Percentiles rank a stretch among this genome's conserved stretches.
Conservation (phyloP, 805 yeast genomes). For the Debaryomyces prosopidis region DNA sequence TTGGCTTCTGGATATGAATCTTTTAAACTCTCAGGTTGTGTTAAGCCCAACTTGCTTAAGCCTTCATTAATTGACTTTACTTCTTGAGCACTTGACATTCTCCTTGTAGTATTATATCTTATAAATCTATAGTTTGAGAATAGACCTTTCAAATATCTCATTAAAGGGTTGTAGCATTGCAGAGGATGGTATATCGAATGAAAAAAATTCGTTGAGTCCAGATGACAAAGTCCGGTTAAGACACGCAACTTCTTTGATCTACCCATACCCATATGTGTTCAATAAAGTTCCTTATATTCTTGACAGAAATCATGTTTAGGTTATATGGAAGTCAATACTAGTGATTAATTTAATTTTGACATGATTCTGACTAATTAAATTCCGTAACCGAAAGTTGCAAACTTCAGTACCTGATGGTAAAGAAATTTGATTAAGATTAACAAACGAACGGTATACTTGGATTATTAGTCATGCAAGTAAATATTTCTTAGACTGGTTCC, state of each 20-base stretch:
- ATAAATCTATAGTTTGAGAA: constrained; percentile 2
- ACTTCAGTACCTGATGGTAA: too few relatives aligned
- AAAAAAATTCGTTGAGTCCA: not conserved
- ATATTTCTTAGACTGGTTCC: too few relatives aligned
- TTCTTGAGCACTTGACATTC: constrained; percentile 7
- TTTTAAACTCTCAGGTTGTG: constrained; percentile 41
- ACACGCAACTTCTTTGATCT: not conserved
- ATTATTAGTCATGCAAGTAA: too few relatives aligned
- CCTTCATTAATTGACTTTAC: constrained; percentile 34
- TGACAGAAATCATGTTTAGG: too few relatives aligned
- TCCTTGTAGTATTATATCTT: not conserved
- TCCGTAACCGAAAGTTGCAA: too few relatives aligned
- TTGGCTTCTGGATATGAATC: constrained; percentile 78
- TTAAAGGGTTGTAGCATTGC: not conserved
- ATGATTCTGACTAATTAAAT: too few relatives aligned
- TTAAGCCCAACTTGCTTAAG: constrained; percentile 36
- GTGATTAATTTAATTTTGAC: too few relatives aligned
- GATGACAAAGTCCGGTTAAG: not conserved
- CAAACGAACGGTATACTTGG: too few relatives aligned
- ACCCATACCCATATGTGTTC: too few relatives aligned
- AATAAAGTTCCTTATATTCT: too few relatives aligned
- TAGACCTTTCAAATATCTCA: not conserved
- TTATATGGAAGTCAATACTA: too few relatives aligned
- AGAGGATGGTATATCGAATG: not conserved
- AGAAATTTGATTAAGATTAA: too few relatives aligned